Base-by-base conservation (phyloP, 2,329 filamentous ascomycete genomes). In the Colletotrichum sp. region DNA sequence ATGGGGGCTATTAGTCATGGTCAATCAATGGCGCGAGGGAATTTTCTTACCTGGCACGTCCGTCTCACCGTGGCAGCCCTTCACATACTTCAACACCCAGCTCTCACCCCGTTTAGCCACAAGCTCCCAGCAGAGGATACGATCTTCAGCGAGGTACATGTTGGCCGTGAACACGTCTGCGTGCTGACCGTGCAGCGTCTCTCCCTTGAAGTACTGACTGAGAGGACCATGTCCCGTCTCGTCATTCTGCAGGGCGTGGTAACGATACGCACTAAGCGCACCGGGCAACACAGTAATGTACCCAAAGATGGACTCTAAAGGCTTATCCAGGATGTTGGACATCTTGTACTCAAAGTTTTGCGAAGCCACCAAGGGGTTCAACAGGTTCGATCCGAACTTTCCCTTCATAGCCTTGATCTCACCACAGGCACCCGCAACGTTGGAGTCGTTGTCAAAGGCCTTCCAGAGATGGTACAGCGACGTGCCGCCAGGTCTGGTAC, bases 311-410 rank as follows among this genome's bases (percentile, higher is more conserved):
- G 95, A 98, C 84, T 99, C 97, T 3, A 99, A 88, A 1, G 97
- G 97, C 85, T 99, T 99, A 84, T 99, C 97, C 30, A 99, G 89
- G 81, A 99, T 99, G 81, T 99, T 99, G 55, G 96, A 98, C 95
- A 99, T 98, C 86, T 99, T 99, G 89, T 99, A 99, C 88, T 99
- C 97, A 80, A 99, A 99, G 84, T 99, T 99, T 81, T 99, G 97
- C 62, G 96, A 98, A 0, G 97, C 97, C 18, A 99, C 96, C 8
- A 99, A 89, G 0, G 97, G 97, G 81, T 99, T 99, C 62, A 99
- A 88, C 18, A 99, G 89, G 77, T 96, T 95, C 7, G 92, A 88
- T 82, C 95, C 96, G 28, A 91, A 93, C 79, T 93, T 95, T 9
- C 97, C 97, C 84, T 98, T 98, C 86, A 98, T 98, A 1, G 97